phyloP scores from a whole-genome alignment of 306 rosid species.

The cucumber (Cucumis sativus) region Cucumber_9930_V3 NC_026655.2:8376001-8376500 shows the following conservation, averaged over 20 bases:
- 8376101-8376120: slow-evolving; percentile 96
- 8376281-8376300: no score
- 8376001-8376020: slow-evolving; percentile 84
- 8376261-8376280: no score
- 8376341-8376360: not conserved
- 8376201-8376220: no score
- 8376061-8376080: slow-evolving; percentile 97
- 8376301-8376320: not conserved
- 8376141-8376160: not conserved
- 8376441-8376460: not conserved
- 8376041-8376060: slow-evolving; percentile 97
- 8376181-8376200: no score
- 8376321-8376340: not conserved
- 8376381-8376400: not conserved
- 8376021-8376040: slow-evolving; percentile 98
- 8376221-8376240: no score
- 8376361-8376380: not conserved
- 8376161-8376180: no score
- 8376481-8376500: not conserved
- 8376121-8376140: slow-evolving; percentile 18
- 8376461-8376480: not conserved
- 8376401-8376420: not conserved
- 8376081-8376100: slow-evolving; percentile 96
- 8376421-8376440: not conserved
- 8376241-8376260: no score